Evolutionary conservation across 2,329 filamentous ascomycete species (phyloP).

Genomic region (Ceratocystis smalleyi): DNA sequence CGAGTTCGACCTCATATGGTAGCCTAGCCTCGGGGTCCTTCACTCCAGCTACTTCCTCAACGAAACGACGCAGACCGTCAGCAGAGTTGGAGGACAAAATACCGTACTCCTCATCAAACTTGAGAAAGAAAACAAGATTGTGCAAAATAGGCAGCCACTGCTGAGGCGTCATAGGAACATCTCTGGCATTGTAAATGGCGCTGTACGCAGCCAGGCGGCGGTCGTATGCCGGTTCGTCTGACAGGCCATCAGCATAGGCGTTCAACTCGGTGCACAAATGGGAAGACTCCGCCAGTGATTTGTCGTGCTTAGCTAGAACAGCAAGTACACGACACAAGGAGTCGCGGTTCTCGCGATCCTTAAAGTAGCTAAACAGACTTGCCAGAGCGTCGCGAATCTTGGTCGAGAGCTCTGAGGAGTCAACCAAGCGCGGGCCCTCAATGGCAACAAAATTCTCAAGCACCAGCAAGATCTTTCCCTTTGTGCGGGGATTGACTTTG

Average conservation of each 20-base stretch:
- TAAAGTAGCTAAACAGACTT: conserved; percentile 80
- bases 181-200: conserved; percentile 48
- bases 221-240: conserved; percentile 84
- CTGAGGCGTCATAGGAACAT: conserved; percentile 42
- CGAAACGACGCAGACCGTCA: conserved; percentile 61
- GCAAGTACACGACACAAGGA: conserved; percentile 58
- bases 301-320: conserved; percentile 51
- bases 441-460: conserved; percentile 65
- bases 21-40: conserved; percentile 25
- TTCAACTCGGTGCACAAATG: conserved; percentile 65
- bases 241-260: conserved; percentile 51
- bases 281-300: conserved; percentile 46
- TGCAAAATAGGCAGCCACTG: conserved; percentile 82
- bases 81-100: conserved; percentile 69
- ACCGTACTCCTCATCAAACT: conserved; percentile 73
- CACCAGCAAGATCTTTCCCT: conserved; percentile 64
- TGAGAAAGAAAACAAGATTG: conserved; percentile 79
- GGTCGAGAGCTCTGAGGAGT: conserved; percentile 14
- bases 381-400: conserved; percentile 46
- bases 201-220: conserved; percentile 63
- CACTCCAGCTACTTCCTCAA: conserved; percentile 42
- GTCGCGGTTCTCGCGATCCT: conserved; percentile 60
- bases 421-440: conserved; percentile 30
- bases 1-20: conserved; percentile 44
- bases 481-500: conserved; percentile 66